phyloP scores from a whole-genome alignment of 192 early-diverging fungal genomes.

The Gryganskiella cystojenkinii region DNA sequence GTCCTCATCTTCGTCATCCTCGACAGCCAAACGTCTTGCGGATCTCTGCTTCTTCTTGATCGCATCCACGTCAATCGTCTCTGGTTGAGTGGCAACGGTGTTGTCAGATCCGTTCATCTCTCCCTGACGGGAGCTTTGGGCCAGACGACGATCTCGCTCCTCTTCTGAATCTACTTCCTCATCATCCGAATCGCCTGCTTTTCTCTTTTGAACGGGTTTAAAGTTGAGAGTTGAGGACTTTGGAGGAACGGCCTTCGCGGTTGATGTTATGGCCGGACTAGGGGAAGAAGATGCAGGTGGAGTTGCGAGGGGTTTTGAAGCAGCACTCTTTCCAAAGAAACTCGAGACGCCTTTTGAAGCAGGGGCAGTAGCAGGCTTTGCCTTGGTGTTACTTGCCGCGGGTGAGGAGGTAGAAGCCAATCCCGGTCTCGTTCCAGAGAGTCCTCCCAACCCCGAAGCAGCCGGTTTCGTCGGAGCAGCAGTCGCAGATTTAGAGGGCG shows the following conservation, averaged over 20 bases:
- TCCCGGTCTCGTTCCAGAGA: neutral
- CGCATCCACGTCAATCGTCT: constrained; percentile 15
- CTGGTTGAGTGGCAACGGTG: neutral
- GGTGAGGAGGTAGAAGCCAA: constrained; percentile 2
- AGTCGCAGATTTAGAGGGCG: neutral
- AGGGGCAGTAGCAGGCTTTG: neutral
- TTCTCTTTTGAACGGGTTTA: constrained; percentile 30
- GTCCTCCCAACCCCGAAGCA: neutral
- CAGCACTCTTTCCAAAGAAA: constrained; percentile 40
- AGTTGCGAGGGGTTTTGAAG: constrained; percentile 1
- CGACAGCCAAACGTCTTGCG: constrained; percentile 23
- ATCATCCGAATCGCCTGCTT: constrained; percentile 23
- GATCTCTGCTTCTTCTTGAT: constrained; percentile 37
- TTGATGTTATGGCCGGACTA: neutral
- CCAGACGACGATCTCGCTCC: constrained; percentile 41
- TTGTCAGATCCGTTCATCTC: neutral
- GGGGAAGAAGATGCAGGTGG: neutral
- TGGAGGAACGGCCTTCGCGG: neutral
- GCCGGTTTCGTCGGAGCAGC: neutral
- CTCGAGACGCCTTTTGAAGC: constrained; percentile 39
- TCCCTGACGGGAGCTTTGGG: constrained; percentile 24
- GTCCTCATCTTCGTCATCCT: constrained; percentile 41
- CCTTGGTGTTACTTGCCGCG: neutral
- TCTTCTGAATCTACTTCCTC: constrained; percentile 48
- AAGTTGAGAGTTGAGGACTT: constrained; percentile 11